Conservation (phyloP, 208 protist species). For the Giardia duodenalis region DNA sequence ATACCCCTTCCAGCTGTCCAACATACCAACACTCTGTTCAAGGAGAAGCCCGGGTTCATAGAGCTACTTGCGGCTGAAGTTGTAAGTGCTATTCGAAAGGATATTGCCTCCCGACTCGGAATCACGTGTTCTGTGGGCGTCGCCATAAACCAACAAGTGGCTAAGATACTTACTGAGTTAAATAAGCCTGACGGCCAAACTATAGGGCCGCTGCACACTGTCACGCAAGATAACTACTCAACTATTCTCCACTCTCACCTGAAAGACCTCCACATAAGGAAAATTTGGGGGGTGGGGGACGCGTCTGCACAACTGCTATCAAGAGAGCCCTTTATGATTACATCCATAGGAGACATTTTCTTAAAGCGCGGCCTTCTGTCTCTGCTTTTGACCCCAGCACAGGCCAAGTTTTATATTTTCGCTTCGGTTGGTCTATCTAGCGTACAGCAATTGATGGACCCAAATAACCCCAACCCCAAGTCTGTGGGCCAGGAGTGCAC, state of each 20-base stretch:
- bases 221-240: background rate
- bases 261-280: background rate
- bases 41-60: background rate
- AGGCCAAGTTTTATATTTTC: background rate
- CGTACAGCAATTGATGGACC: background rate
- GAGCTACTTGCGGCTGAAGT: constrained; percentile 5
- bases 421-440: background rate
- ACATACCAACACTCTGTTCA: background rate
- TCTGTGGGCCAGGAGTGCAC: background rate
- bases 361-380: background rate
- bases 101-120: background rate
- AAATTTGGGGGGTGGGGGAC: constrained; percentile 26
- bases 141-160: background rate
- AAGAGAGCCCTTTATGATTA: background rate
- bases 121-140: background rate
- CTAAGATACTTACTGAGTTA: background rate
- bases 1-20: background rate
- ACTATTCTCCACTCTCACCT: background rate
- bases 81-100: background rate
- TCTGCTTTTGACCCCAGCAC: background rate
- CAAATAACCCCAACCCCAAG: background rate
- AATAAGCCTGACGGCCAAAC: constrained; percentile 7
- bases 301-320: constrained; percentile 11
- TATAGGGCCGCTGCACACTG: background rate
- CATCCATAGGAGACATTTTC: background rate